Conservation (phyloP, 2,329 filamentous ascomycete species). For the Cladophialophora immunda region DNA sequence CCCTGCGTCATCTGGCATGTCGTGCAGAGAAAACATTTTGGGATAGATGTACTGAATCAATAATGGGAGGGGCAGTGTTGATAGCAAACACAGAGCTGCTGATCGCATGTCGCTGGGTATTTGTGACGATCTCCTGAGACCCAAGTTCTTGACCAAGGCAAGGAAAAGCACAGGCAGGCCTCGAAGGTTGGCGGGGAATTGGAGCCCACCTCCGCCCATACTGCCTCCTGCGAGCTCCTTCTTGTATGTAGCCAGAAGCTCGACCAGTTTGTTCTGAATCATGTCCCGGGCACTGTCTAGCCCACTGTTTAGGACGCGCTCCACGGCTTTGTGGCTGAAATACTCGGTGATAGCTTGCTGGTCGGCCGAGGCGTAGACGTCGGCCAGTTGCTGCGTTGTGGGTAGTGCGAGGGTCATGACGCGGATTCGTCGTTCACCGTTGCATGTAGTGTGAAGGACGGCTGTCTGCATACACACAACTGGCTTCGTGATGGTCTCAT, state of each 20-base stretch:
- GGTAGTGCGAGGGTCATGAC: slow-evolving; percentile 93
- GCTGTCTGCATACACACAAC: slow-evolving; percentile 93
- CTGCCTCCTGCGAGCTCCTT: slow-evolving; percentile 96
- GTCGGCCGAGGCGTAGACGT: slow-evolving; percentile 93
- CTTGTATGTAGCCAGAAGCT: slow-evolving; percentile 92
- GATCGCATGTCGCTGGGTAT: slow-evolving; percentile 94
- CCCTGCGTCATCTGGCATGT: slow-evolving; percentile 95
- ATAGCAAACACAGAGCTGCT: slow-evolving; percentile 91
- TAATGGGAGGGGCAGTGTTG: slow-evolving; percentile 62
- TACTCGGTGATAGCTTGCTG: slow-evolving; percentile 92
- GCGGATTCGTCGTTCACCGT: slow-evolving; percentile 92
- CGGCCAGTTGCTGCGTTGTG: slow-evolving; percentile 87
- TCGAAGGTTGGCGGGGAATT: slow-evolving; percentile 91
- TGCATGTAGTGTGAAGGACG: slow-evolving; percentile 96
- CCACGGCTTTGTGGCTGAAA: slow-evolving; percentile 97
- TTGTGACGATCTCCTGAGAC: slow-evolving; percentile 88
- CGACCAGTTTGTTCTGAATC: slow-evolving; percentile 87
- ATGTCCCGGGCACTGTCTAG: slow-evolving; percentile 91
- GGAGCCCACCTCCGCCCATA: slow-evolving; percentile 88
- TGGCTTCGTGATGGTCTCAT: slow-evolving; percentile 90
- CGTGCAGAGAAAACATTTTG: slow-evolving; percentile 79
- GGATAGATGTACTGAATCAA: slow-evolving; percentile 60
- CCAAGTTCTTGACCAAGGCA: slow-evolving; percentile 94
- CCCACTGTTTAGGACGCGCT: slow-evolving; percentile 83
- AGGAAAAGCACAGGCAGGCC: slow-evolving; percentile 90